Evolutionary conservation across 1,139 yeast species (phyloP), one percentile per base, ranked within the genome.

Genomic region (Zygosaccharomyces pseudobailii): DNA sequence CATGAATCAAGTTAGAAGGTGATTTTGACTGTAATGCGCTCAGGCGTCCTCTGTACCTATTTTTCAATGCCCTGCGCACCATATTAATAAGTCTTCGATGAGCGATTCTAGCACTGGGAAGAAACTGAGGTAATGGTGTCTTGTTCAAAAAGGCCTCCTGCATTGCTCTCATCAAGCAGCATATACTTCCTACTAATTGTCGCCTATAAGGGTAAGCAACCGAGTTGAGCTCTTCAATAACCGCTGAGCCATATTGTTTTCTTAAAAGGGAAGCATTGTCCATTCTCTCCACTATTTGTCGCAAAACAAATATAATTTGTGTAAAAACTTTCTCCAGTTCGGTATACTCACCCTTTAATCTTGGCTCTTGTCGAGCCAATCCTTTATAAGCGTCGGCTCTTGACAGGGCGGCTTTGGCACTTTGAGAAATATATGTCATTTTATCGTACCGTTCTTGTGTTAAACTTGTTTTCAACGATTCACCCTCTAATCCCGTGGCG

Each of bases 91-190:
- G 55, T 46, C 79, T 67, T 45, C 72, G 56, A 42, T 76, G 79
- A 0, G 79, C 71, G 35, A 74, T 67, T 54, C 75, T 65, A 1
- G 78, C 69, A 55, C 78, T 73, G 1, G 80, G 79, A 33, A 76
- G 48, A 55, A 65, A 75, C 51, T 75, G 79, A 0, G 80, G 80
- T 33, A 76, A 50, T 2, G 79, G 79, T 1, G 69, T 58, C 52
- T 75, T 75, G 36, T 67, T 73, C 4, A 59, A 46, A 19, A 75
- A 53, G 0, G 79, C 76, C 35, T 69, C 70, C 52, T 73, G 73
- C 8, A 74, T 63, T 5, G 75, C 72, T 36, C 75, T 63, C 54
- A 74, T 55, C 3, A 67, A 52, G 23, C 57, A 48, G 10, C 66
- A 63, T 36, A 74, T 52, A 7, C 75, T 66, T 2, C 74, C 76